Percentiles rank a stretch among this genome's conserved stretches.
phyloP scores from a whole-genome alignment of 2,329 filamentous ascomycete genomes.

The Aspergillus thermomutatus region DNA sequence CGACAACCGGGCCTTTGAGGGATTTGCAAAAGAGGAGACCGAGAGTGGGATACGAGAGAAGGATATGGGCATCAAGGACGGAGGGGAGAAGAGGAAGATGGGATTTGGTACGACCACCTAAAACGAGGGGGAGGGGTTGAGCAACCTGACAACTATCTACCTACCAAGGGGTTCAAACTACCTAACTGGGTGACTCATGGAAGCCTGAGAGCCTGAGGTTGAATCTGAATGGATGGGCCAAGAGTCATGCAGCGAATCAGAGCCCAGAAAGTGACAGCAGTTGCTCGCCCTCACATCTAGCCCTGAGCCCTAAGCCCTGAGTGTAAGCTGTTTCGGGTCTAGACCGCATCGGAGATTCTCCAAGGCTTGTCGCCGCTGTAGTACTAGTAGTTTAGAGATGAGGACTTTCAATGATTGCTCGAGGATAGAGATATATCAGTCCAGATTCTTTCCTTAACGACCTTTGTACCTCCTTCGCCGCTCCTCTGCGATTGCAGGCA shows the following conservation, averaged over 20 bases:
- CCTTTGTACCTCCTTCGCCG: background rate
- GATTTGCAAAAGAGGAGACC: conserved; percentile 10
- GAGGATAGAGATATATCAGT: conserved; percentile 7
- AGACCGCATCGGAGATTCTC: conserved; percentile 3
- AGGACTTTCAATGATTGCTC: conserved; percentile 2
- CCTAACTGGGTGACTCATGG: conserved; percentile 8
- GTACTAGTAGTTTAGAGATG: conserved; percentile 2
- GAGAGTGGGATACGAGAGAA: conserved; percentile 10
- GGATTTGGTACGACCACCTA: background rate
- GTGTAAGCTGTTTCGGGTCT: conserved; percentile 1
- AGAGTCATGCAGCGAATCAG: conserved; percentile 3
- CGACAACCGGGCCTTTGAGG: conserved; percentile 13
- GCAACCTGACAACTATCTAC: conserved; percentile 14
- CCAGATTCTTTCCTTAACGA: background rate
- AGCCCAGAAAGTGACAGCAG: background rate
- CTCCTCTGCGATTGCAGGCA: background rate
- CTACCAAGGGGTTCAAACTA: conserved; percentile 18
- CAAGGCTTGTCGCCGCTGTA: conserved; percentile 7
- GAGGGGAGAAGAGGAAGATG: conserved; percentile 14
- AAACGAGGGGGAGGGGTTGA: conserved; percentile 8
- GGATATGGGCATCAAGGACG: conserved; percentile 25
- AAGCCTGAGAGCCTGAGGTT: conserved; percentile 3
- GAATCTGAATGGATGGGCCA: background rate
- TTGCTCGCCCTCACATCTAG: background rate
- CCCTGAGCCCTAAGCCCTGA: conserved; percentile 25